Conservation (phyloP, 208 protist genomes). For the Polymyxa betae region DNA sequence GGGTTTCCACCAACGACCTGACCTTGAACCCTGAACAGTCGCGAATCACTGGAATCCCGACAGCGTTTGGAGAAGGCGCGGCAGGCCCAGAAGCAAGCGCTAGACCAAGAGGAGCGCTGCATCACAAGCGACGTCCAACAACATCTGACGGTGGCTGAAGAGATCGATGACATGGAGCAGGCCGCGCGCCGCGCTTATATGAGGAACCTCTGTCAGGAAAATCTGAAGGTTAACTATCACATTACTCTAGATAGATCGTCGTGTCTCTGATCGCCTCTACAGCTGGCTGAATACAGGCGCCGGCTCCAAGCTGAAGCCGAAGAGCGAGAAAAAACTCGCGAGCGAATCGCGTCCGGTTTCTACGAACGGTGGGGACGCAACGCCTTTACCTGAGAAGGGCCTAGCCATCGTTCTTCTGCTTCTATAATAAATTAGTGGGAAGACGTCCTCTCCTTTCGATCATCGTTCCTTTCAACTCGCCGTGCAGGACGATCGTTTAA, state of each 20-base stretch:
- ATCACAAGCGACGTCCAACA: background rate
- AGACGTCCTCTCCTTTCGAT: no score
- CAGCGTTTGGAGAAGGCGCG: background rate
- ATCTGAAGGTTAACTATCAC: conserved; percentile 5
- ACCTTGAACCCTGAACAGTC: background rate
- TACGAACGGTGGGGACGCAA: conserved; percentile 37
- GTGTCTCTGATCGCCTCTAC: background rate
- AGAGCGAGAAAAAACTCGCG: background rate
- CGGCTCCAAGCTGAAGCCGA: background rate
- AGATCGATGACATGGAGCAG: background rate
- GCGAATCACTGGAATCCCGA: background rate
- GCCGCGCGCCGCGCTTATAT: conserved; percentile 11
- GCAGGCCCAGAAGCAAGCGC: background rate
- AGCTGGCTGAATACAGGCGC: conserved; percentile 10
- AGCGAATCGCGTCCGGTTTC: background rate
- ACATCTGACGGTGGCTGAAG: background rate
- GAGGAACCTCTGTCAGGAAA: conserved; percentile 32
- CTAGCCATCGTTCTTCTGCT: no score
- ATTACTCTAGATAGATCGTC: background rate
- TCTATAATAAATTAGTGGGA: no score
- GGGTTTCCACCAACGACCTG: background rate
- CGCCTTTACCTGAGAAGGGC: conserved; percentile 39
- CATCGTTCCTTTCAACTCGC: no score
- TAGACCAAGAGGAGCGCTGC: background rate
- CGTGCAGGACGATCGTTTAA: no score